Evolutionary conservation across 768 basidiomycete genomes (phyloP).

Genomic region (Leccinum fibrillosum): DNA sequence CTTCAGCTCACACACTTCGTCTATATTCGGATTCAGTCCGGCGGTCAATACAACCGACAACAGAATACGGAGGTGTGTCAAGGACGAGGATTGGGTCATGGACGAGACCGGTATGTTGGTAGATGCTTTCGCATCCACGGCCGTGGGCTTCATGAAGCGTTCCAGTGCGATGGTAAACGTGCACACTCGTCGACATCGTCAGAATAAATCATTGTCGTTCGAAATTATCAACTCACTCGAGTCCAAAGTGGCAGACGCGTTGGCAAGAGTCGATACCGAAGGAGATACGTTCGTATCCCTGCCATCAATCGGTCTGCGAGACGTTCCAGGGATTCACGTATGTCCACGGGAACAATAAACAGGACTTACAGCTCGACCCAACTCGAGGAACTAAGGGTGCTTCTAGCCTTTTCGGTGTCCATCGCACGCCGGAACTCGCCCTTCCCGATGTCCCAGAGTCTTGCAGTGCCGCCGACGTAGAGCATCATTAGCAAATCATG

Average conservation of each 20-base stretch:
- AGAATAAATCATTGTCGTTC: constrained; percentile 16
- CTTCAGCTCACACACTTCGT: constrained; percentile 59
- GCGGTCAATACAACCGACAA: constrained; percentile 66
- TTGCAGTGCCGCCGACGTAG: constrained; percentile 72
- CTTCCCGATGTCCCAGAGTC: constrained; percentile 84
- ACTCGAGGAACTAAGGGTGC: constrained; percentile 63
- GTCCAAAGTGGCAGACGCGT: constrained; percentile 12
- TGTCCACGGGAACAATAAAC: not conserved
- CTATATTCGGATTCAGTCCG: constrained; percentile 67
- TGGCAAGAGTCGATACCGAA: constrained; percentile 26
- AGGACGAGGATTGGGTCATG: constrained; percentile 36
- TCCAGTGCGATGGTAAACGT: constrained; percentile 52
- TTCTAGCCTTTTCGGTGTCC: constrained; percentile 69
- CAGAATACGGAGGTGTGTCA: constrained; percentile 55
- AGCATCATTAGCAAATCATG: constrained; percentile 68
- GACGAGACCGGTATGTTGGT: constrained; percentile 43
- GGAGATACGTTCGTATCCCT: constrained; percentile 24
- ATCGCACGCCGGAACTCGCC: constrained; percentile 86
- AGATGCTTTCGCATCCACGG: constrained; percentile 49
- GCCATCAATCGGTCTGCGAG: constrained; percentile 25
- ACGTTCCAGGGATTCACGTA: not conserved
- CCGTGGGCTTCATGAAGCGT: constrained; percentile 46
- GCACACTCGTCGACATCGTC: constrained; percentile 35
- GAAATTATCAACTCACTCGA: constrained; percentile 21
- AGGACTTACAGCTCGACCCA: constrained; percentile 69